phyloP scores from a whole-genome alignment of 345 rosid species.

The Syzygium jambos region DNA sequence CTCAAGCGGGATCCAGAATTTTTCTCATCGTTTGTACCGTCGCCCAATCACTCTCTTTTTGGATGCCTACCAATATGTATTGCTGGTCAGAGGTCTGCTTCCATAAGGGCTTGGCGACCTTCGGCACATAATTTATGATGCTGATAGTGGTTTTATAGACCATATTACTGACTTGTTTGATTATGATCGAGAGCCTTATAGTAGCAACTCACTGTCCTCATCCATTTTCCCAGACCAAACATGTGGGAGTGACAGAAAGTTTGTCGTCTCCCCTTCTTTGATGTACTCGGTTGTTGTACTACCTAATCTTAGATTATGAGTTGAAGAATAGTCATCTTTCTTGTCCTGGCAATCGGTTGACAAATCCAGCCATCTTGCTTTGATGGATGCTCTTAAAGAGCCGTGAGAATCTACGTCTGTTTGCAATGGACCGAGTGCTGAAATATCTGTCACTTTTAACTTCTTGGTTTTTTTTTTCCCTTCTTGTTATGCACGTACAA shows the following conservation, averaged over 20 bases:
- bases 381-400: background rate
- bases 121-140: background rate
- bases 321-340: background rate
- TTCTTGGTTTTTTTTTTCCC: background rate
- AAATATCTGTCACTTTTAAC: background rate
- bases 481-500: background rate
- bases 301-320: background rate
- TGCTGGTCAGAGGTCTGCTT: conserved; percentile 5
- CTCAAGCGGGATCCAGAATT: conserved; percentile 44
- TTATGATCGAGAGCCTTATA: background rate
- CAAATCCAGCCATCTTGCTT: background rate
- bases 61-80: conserved; percentile 34
- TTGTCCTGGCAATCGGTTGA: background rate
- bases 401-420: background rate
- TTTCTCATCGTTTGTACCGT: conserved; percentile 30
- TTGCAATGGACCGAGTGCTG: background rate
- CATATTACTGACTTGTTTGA: background rate
- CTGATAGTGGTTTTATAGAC: background rate
- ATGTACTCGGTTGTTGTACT: background rate
- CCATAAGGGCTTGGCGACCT: conserved; percentile 7
- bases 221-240: background rate
- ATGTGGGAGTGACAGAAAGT: background rate
- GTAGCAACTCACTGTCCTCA: background rate
- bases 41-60: conserved; percentile 7
- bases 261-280: background rate